These are phyloP conservation scores for Sphaerulina musiva DNA, from an alignment of 2,329 filamentous ascomycete genomes.

Conservation along the genomic window DNA sequence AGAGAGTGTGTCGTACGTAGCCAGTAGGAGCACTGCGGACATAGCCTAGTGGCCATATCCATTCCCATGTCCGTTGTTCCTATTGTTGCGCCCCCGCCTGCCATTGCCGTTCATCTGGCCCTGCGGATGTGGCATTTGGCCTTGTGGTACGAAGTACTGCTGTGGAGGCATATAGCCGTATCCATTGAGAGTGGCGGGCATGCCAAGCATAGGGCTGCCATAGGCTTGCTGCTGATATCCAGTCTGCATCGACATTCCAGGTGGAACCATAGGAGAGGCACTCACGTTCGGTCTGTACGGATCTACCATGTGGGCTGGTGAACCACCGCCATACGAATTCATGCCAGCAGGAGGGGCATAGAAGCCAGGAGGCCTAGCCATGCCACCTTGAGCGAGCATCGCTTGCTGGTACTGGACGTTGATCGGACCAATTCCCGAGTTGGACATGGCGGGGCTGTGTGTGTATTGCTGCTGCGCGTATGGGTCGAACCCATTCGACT, in stretches of 20 bases:
- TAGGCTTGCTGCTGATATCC: constrained; percentile 25
- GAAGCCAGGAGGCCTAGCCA: constrained; percentile 28
- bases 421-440: constrained; percentile 31
- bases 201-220: constrained; percentile 26
- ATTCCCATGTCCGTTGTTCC: constrained; percentile 4
- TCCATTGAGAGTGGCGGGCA: constrained; percentile 24
- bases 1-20: neutral
- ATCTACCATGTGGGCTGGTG: constrained; percentile 35
- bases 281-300: constrained; percentile 37
- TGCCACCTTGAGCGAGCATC: constrained; percentile 42
- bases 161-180: constrained; percentile 28
- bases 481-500: constrained; percentile 44
- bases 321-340: constrained; percentile 24
- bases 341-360: constrained; percentile 25
- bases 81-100: constrained; percentile 13
- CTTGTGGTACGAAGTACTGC: constrained; percentile 20
- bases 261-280: constrained; percentile 37
- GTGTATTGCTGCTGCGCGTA: constrained; percentile 38
- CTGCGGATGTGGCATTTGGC: constrained; percentile 18
- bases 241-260: constrained; percentile 32
- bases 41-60: constrained; percentile 1
- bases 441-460: constrained; percentile 34
- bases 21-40: neutral
- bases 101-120: constrained; percentile 19
- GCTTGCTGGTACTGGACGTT: constrained; percentile 52